phyloP scores from a whole-genome alignment of 208 protist species.

The Sergeia podlipaevii region DNA sequence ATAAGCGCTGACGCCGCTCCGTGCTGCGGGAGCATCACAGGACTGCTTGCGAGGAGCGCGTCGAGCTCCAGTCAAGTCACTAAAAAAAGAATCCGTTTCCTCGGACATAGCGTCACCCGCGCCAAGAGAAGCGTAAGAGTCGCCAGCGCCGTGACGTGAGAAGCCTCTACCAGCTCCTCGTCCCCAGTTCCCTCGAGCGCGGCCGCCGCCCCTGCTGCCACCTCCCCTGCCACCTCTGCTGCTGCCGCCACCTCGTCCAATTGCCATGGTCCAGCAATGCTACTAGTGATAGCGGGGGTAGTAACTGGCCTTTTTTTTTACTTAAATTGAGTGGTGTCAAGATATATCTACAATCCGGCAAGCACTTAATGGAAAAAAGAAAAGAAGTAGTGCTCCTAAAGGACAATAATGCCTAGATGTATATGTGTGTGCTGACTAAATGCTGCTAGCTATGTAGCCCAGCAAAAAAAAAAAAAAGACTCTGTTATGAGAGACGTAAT shows the following conservation, averaged over 20 bases:
- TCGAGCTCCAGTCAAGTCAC: constrained; percentile 46
- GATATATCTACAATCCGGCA: no score
- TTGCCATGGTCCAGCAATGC: neutral
- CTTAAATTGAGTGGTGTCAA: no score
- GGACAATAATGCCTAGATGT: no score
- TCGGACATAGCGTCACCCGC: constrained; percentile 28
- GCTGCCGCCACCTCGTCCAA: constrained; percentile 2
- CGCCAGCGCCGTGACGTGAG: neutral
- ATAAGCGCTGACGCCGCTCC: no score
- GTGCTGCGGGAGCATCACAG: neutral
- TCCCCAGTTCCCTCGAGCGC: neutral
- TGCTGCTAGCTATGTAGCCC: no score
- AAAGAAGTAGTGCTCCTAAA: no score
- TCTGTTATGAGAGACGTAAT: neutral
- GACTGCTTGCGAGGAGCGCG: neutral
- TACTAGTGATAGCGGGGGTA: neutral
- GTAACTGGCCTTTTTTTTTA: neutral
- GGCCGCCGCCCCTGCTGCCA: neutral
- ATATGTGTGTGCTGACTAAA: no score
- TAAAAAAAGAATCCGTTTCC: constrained; percentile 46
- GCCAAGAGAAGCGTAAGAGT: neutral
- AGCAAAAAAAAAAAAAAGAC: constrained; percentile 16
- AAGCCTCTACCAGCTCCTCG: constrained; percentile 2
- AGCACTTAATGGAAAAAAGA: no score
- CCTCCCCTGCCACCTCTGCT: neutral